These are phyloP conservation scores for Effrenium voratum DNA, from an alignment of 73 alveolate species.

Conservation along the genomic window DNA sequence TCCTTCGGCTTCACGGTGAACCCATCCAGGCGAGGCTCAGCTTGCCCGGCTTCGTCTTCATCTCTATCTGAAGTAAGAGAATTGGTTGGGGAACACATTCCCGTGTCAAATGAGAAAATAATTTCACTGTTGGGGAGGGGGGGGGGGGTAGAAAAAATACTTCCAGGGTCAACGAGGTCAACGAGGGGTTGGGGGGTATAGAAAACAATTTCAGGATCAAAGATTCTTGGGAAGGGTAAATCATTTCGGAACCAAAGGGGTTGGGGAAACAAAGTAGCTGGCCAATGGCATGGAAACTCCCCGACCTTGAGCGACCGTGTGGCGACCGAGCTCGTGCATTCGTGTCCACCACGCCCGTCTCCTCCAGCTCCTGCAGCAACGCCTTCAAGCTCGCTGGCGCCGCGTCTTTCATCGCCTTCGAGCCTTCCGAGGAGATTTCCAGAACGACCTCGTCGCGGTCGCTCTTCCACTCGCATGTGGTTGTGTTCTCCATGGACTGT, in stretches of 20 bases:
- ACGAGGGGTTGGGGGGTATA: too few species aligned
- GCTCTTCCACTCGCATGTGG: not conserved
- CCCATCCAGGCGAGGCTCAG: not conserved
- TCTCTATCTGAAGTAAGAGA: not conserved
- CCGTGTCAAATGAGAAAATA: not conserved
- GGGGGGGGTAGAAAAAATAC: too few species aligned
- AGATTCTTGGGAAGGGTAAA: not conserved
- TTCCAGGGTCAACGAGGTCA: too few species aligned
- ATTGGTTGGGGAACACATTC: not conserved
- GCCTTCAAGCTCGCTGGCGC: not conserved
- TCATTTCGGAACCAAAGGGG: not conserved
- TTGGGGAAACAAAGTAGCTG: not conserved
- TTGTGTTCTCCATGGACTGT: not conserved
- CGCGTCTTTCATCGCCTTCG: not conserved
- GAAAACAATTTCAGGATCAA: not conserved
- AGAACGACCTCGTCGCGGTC: not conserved
- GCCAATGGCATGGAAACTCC: not conserved
- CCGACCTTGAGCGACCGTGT: not conserved
- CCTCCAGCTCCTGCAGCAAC: not conserved
- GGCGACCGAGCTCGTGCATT: not conserved
- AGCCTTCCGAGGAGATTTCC: not conserved
- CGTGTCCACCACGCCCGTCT: not conserved
- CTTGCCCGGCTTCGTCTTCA: not conserved
- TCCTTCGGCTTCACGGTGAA: constrained; percentile 19
- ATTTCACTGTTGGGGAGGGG: too few species aligned